Percentiles rank a stretch among this genome's conserved stretches.
Evolutionary conservation across 2,329 filamentous ascomycete genomes (phyloP).

Genomic region (Ilyonectria sp.): DNA sequence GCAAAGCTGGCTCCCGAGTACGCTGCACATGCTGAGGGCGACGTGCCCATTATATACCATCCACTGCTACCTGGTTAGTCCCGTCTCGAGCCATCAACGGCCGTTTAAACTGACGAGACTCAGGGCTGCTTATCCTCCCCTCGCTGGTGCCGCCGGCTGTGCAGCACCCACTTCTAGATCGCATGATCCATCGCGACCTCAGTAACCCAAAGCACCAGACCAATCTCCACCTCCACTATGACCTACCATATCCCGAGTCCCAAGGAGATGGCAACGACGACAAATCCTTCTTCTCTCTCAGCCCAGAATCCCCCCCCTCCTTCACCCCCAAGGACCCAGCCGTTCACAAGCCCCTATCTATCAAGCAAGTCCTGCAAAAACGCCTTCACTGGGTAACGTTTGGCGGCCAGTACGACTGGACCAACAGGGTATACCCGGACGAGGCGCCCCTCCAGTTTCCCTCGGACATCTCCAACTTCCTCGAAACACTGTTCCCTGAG

Average conservation of each 20-base stretch:
- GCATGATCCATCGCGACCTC: slow-evolving; percentile 83
- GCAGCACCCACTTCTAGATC: slow-evolving; percentile 79
- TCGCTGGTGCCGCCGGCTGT: slow-evolving; percentile 78
- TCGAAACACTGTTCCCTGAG: slow-evolving; percentile 80
- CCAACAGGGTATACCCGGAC: slow-evolving; percentile 83
- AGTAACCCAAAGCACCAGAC: slow-evolving; percentile 83
- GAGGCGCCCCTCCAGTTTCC: slow-evolving; percentile 81
- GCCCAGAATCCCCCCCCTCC: slow-evolving; percentile 65
- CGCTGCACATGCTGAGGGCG: slow-evolving; percentile 51
- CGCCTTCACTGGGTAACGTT: slow-evolving; percentile 95
- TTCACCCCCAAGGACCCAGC: slow-evolving; percentile 78
- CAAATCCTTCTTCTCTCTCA: slow-evolving; percentile 69
- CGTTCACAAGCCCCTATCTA: slow-evolving; percentile 81
- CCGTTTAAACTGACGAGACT: slow-evolving; percentile 17
- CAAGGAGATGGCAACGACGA: slow-evolving; percentile 40
- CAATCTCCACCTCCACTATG: slow-evolving; percentile 90
- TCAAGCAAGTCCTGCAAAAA: slow-evolving; percentile 80
- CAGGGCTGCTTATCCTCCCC: slow-evolving; percentile 86
- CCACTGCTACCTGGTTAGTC: slow-evolving; percentile 77
- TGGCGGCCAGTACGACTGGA: slow-evolving; percentile 98
- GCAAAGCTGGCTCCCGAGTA: slow-evolving; percentile 55
- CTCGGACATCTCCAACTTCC: slow-evolving; percentile 76
- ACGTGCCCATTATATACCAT: slow-evolving; percentile 74
- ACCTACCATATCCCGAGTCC: slow-evolving; percentile 71
- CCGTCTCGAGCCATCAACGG: not conserved